These are phyloP conservation scores for Glycine latifolia DNA, from an alignment of 306 rosid genomes.

Conservation along the genomic window DNA sequence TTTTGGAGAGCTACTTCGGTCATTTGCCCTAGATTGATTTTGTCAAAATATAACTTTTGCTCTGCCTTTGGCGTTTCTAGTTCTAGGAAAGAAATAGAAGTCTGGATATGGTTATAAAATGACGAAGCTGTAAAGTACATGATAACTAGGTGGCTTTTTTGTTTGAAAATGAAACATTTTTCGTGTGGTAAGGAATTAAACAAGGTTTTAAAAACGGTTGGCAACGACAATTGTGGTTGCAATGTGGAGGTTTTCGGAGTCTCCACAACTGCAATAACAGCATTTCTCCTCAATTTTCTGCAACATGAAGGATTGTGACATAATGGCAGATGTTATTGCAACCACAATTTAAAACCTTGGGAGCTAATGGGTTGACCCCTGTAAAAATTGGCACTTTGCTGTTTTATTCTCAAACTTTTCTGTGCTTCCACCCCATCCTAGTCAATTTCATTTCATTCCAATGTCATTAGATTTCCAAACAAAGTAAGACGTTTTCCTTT, in stretches of 20 bases:
- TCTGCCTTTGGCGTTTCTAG: not conserved
- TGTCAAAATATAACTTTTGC: not conserved
- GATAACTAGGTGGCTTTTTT: not conserved
- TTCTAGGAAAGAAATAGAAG: conserved; percentile 6
- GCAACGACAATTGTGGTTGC: not conserved
- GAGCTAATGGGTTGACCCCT: not conserved
- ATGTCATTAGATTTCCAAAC: conserved; percentile 9
- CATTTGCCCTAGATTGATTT: conserved; percentile 9
- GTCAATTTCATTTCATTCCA: conserved; percentile 12
- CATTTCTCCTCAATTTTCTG: not conserved
- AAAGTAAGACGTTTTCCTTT: not conserved
- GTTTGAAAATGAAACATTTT: conserved; percentile 14
- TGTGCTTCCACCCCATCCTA: not conserved
- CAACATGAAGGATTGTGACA: not conserved
- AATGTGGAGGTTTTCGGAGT: not conserved
- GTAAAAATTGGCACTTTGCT: not conserved
- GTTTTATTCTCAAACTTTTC: not conserved
- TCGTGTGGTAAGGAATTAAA: not conserved
- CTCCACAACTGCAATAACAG: not conserved
- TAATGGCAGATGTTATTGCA: not conserved
- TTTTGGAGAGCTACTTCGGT: not conserved
- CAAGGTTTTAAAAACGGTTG: not conserved
- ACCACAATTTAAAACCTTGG: not conserved
- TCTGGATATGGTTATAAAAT: conserved; percentile 17
- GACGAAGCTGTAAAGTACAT: conserved; percentile 9